A percentile compares a stretch with the other conserved stretches of the same genome.
Conservation (phyloP, 768 basidiomycete genomes). For the Panaeolus papilionaceus region DNA sequence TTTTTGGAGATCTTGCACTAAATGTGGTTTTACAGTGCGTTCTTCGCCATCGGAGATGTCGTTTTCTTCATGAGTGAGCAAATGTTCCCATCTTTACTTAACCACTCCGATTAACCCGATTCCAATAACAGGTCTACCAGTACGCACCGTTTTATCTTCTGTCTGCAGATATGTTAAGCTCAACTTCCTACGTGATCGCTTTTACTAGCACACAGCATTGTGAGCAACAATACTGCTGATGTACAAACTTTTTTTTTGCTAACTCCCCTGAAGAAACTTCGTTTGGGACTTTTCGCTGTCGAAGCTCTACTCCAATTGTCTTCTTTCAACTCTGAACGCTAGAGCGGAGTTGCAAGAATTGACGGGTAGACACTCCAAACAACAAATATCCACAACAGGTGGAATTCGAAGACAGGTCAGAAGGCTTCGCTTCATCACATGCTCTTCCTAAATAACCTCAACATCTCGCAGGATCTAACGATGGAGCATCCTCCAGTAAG, state of each 20-base stretch:
- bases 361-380: constrained; percentile 27
- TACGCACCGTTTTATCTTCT: constrained; percentile 19
- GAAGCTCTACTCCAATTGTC: constrained; percentile 55
- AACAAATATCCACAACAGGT: background rate
- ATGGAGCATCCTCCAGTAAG: constrained; percentile 27
- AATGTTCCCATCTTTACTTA: background rate
- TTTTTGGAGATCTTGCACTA: background rate
- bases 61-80: constrained; percentile 51
- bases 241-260: background rate
- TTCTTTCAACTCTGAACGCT: constrained; percentile 55
- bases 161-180: background rate
- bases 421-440: background rate
- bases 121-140: constrained; percentile 39
- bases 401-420: constrained; percentile 1
- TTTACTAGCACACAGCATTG: constrained; percentile 49
- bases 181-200: constrained; percentile 3
- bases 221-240: constrained; percentile 31
- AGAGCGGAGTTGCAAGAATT: constrained; percentile 40
- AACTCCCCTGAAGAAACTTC: constrained; percentile 43
- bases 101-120: background rate
- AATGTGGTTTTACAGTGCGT: constrained; percentile 30
- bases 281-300: constrained; percentile 54
- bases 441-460: background rate
- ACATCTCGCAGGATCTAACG: constrained; percentile 16
- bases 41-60: constrained; percentile 49